Percentiles rank a stretch among this genome's conserved stretches.
phyloP scores from a whole-genome alignment of 106 monocot species.

The Dioscorea zingiberensis region DNA sequence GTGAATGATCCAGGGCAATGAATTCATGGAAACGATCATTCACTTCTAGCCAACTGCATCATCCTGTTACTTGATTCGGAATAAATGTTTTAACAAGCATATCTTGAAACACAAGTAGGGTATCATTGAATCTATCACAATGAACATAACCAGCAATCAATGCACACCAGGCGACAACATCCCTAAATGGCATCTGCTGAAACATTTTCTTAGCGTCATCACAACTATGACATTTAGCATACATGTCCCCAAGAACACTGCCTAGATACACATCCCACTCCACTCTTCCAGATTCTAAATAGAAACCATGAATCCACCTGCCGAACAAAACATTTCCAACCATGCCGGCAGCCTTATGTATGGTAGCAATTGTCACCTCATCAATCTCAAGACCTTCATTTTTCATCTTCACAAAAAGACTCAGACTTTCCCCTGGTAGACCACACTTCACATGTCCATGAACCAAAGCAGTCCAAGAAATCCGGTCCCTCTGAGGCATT shows the following conservation, averaged over 20 bases:
- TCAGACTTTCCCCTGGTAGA: not conserved
- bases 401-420: constrained; percentile 12
- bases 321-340: constrained; percentile 19
- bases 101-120: constrained; percentile 16
- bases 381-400: constrained; percentile 10
- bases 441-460: constrained; percentile 17
- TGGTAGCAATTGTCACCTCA: constrained; percentile 13
- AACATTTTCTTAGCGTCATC: constrained; percentile 24
- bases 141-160: constrained; percentile 39
- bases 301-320: constrained; percentile 24
- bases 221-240: constrained; percentile 14
- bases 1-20: constrained; percentile 15
- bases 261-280: constrained; percentile 17
- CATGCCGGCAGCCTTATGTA: constrained; percentile 4
- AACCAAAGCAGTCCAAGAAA: constrained; percentile 41
- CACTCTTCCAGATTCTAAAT: constrained; percentile 19
- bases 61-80: constrained; percentile 19
- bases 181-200: constrained; percentile 30
- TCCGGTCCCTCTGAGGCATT: constrained; percentile 12
- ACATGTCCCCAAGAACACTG: constrained; percentile 18
- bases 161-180: constrained; percentile 36
- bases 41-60: constrained; percentile 50
- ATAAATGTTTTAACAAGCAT: constrained; percentile 20
- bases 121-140: constrained; percentile 6
- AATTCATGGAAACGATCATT: constrained; percentile 35